phyloP scores from a whole-genome alignment of 2,329 filamentous ascomycete genomes.

The Pseudomassariella vexata region DNA sequence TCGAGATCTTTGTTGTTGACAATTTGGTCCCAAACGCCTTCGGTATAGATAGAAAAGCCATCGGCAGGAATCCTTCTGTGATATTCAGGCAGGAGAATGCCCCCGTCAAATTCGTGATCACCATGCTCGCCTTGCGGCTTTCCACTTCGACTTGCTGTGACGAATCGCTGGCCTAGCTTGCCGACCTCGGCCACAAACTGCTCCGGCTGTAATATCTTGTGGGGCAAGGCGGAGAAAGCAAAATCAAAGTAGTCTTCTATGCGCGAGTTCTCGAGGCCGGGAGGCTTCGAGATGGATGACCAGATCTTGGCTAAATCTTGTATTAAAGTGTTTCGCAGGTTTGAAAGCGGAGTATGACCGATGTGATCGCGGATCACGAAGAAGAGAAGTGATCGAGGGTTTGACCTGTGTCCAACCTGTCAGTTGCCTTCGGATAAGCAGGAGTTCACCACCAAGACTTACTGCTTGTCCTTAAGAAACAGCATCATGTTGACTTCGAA shows the following conservation, averaged over 20 bases:
- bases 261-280: conserved; percentile 77
- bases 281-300: conserved; percentile 85
- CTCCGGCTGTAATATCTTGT: conserved; percentile 94
- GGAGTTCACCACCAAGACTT: conserved; percentile 28
- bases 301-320: conserved; percentile 91
- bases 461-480: conserved; percentile 93
- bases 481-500: conserved; percentile 98
- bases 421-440: conserved; percentile 4
- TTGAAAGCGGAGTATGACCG: conserved; percentile 82
- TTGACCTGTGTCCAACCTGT: conserved; percentile 52
- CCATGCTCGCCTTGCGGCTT: conserved; percentile 53
- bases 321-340: conserved; percentile 83
- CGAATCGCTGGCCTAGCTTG: conserved; percentile 75
- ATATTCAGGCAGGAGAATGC: conserved; percentile 88
- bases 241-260: conserved; percentile 99
- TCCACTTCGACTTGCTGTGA: conserved; percentile 69
- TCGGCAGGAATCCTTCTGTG: conserved; percentile 94
- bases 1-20: conserved; percentile 98
- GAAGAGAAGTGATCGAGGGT: conserved; percentile 86
- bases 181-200: conserved; percentile 79
- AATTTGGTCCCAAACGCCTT: conserved; percentile 97
- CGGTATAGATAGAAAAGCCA: conserved; percentile 90
- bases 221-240: conserved; percentile 88
- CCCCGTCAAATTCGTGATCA: conserved; percentile 70
- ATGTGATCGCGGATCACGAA: conserved; percentile 98